Evolutionary conservation across 208 protist species (phyloP), one percentile per base, ranked within the genome.

Genomic region (Novymonas esmeraldas): DNA sequence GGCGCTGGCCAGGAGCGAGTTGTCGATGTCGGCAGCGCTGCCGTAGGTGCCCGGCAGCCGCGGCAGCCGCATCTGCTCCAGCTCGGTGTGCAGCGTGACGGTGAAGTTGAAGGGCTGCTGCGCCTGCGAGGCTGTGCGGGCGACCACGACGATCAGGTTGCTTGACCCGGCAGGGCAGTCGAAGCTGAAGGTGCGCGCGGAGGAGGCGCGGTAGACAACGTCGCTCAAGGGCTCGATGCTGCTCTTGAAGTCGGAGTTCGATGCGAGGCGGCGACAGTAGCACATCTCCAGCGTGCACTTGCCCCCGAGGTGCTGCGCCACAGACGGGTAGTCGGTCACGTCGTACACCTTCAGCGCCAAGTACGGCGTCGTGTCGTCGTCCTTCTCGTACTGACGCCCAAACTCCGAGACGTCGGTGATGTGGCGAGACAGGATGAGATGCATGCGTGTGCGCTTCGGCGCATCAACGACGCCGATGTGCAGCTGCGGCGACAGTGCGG

Each of bases 401-500:
- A 94, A 94, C 58, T 86, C 76, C 3, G 64, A 66, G 22, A 92
- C 74, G 58, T 90, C 73, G 0, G 68, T 79, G 46, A 93, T 88
- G 72, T 95, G 90, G 28, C 90, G 84, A 7, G 87, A 87, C 44
- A 95, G 73, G 41, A 93, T 82, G 33, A 95, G 70, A 59, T 95
- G 85, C 84, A 95, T 92, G 60, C 90, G 90, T 2, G 85, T 88
- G 6, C 72, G 68, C 39, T 41, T 52, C 29, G 79, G 71, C 0
- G 85, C 79, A 31, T 82, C 73, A 7, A 83, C 72, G 24, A 93
- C 83, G 29, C 85, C 79, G 73, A 95, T 85, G 65, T 95, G 87
- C 72, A 91, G 65, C 79, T 95, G 90, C 41, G 87, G 85, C 64
- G 74, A 80, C 57, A 84, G 62, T 11, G 78, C 87, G 28, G 77